Evolutionary conservation across 345 rosid genomes (phyloP).

Genomic region (Camelina sativa): DNA sequence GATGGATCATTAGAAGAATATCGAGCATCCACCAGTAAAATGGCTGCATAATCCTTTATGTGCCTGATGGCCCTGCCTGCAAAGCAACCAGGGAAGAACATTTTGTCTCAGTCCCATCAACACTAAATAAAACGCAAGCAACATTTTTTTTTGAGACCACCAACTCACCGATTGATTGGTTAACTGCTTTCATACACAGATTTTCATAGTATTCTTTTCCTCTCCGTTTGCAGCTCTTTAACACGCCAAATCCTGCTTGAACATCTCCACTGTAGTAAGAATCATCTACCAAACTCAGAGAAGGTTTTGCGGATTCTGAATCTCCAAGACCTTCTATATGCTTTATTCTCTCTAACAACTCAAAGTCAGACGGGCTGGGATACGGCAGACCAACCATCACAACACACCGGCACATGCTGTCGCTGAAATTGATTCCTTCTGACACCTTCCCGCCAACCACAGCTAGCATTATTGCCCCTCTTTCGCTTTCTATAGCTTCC

Average conservation of each 20-base stretch:
- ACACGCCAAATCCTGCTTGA: constrained; percentile 68
- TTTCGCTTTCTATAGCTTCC: constrained; percentile 62
- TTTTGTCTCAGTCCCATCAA: constrained; percentile 25
- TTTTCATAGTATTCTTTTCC: constrained; percentile 94
- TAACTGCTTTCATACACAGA: constrained; percentile 97
- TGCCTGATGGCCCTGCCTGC: constrained; percentile 92
- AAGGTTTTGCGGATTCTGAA: constrained; percentile 43
- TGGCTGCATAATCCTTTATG: constrained; percentile 82
- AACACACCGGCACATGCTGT: constrained; percentile 93
- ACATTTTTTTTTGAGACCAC: not conserved
- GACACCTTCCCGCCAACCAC: constrained; percentile 98
- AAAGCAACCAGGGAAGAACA: constrained; percentile 26
- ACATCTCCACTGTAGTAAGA: constrained; percentile 57
- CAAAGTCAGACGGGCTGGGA: constrained; percentile 83
- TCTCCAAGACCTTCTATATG: constrained; percentile 79
- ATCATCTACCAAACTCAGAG: constrained; percentile 46
- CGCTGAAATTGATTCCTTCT: constrained; percentile 97
- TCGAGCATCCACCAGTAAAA: constrained; percentile 77
- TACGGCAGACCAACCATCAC: constrained; percentile 98
- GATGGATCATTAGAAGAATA: constrained; percentile 63
- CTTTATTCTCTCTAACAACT: constrained; percentile 85
- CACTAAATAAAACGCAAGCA: not conserved
- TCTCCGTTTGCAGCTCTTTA: constrained; percentile 74
- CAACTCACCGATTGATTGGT: constrained; percentile 85
- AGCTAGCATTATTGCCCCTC: constrained; percentile 84